phyloP scores from a whole-genome alignment of 805 yeast genomes.

The Komagataella phaffii region DNA sequence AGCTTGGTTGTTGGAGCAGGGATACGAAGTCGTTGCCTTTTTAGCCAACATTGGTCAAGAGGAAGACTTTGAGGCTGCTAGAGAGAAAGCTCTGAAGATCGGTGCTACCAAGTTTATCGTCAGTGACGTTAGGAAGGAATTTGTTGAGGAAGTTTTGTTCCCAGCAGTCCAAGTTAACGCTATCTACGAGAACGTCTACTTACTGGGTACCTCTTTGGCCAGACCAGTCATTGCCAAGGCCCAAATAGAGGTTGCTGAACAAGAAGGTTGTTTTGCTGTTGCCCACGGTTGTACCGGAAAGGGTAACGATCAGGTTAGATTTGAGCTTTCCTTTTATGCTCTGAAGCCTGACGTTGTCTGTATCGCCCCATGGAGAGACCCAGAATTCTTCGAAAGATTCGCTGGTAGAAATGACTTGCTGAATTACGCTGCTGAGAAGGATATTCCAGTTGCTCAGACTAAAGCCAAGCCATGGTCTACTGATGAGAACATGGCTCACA shows the following conservation, averaged over 20 bases:
- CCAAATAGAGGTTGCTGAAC: slow-evolving; percentile 92
- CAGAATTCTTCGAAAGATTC: slow-evolving; percentile 84
- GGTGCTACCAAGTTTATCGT: slow-evolving; percentile 95
- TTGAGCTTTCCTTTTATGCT: slow-evolving; percentile 94
- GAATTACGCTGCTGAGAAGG: slow-evolving; percentile 86
- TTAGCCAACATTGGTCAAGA: slow-evolving; percentile 99
- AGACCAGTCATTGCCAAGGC: slow-evolving; percentile 99
- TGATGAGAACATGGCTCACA: slow-evolving; percentile 98
- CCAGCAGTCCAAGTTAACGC: slow-evolving; percentile 98
- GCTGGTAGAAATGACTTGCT: slow-evolving; percentile 96
- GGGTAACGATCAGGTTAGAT: slow-evolving; percentile 99
- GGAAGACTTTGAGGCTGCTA: slow-evolving; percentile 97
- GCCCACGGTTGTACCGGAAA: slow-evolving; percentile 99
- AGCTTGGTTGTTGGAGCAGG: slow-evolving; percentile 97
- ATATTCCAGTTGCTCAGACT: slow-evolving; percentile 92
- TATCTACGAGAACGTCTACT: slow-evolving; percentile 92
- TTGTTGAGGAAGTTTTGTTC: slow-evolving; percentile 82
- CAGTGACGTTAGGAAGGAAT: slow-evolving; percentile 90
- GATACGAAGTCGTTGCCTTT: slow-evolving; percentile 96
- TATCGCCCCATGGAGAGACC: slow-evolving; percentile 99
- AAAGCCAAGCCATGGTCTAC: slow-evolving; percentile 99
- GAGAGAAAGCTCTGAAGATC: slow-evolving; percentile 87
- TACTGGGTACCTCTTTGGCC: slow-evolving; percentile 94
- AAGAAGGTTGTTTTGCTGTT: slow-evolving; percentile 96
- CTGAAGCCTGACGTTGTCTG: slow-evolving; percentile 93